phyloP scores from a whole-genome alignment of 2,329 filamentous ascomycete genomes.

The Aureobasidium melanogenum region DNA sequence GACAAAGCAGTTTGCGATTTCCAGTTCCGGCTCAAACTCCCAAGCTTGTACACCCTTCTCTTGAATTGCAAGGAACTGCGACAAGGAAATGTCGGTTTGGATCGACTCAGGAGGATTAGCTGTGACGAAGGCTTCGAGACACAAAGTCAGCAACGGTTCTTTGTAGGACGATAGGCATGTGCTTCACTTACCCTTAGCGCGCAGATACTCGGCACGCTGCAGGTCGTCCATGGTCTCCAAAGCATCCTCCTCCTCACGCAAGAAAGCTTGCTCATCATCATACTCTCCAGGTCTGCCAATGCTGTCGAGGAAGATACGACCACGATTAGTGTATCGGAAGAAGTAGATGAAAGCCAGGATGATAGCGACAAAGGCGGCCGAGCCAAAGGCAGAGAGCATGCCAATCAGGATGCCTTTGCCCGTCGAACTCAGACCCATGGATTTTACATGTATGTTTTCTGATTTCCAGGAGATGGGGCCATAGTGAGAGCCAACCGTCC shows the following conservation, averaged over 20 bases:
- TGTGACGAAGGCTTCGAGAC: constrained; percentile 69
- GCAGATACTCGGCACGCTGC: constrained; percentile 77
- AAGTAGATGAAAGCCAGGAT: constrained; percentile 81
- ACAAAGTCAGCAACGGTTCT: constrained; percentile 18
- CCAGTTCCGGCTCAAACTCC: constrained; percentile 98
- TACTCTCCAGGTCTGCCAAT: constrained; percentile 91
- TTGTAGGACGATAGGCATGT: background rate
- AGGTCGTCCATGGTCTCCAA: constrained; percentile 94
- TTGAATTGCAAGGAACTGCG: constrained; percentile 95
- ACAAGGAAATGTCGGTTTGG: constrained; percentile 93
- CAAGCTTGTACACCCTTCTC: constrained; percentile 99
- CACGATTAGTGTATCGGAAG: constrained; percentile 80
- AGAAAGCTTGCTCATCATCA: constrained; percentile 93
- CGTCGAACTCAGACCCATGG: constrained; percentile 35
- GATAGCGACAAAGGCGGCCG: constrained; percentile 73
- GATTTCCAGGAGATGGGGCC: background rate
- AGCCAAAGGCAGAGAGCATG: constrained; percentile 87
- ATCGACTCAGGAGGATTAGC: constrained; percentile 91
- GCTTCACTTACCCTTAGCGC: constrained; percentile 71
- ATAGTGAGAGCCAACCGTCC: constrained; percentile 6
- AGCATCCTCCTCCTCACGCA: constrained; percentile 88
- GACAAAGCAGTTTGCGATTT: constrained; percentile 98
- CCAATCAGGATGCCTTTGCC: constrained; percentile 85
- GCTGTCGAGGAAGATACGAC: constrained; percentile 86
- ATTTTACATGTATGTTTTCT: background rate